Conservation (phyloP, 371 early-diverging fungal genomes). For the Rhizomucor miehei region DNA sequence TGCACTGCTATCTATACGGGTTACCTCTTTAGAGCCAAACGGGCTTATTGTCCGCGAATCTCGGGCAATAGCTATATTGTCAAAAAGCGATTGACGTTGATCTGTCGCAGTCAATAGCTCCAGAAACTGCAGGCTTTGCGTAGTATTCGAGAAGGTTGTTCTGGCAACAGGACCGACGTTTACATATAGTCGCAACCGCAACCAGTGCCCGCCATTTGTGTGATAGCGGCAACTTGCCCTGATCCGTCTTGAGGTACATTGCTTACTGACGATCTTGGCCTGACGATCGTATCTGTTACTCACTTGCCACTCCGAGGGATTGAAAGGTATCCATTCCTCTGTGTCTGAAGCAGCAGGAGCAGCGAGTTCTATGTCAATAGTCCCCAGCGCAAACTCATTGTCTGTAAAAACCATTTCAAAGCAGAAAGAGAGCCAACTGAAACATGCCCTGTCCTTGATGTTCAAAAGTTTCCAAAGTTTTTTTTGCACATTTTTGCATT, state of each 20-base stretch:
- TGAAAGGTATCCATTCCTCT: slow-evolving; percentile 1
- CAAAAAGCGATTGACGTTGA: neutral
- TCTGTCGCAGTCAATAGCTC: neutral
- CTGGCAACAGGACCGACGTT: neutral
- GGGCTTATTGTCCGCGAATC: neutral
- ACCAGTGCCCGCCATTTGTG: neutral
- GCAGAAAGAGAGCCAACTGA: too few relatives aligned
- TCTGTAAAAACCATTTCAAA: neutral
- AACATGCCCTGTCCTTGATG: neutral
- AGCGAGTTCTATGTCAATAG: neutral
- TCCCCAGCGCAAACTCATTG: neutral
- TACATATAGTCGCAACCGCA: neutral
- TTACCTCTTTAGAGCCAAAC: neutral
- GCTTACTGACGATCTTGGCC: neutral
- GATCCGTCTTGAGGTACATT: neutral
- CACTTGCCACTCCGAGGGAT: neutral
- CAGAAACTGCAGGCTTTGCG: slow-evolving; percentile 2
- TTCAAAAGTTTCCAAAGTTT: neutral
- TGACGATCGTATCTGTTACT: neutral
- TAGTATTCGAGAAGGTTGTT: too few relatives aligned
- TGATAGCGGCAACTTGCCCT: slow-evolving; percentile 1
- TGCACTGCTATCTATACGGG: too few relatives aligned
- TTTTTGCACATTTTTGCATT: neutral
- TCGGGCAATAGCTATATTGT: neutral
- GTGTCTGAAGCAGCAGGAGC: neutral